Evolutionary conservation across 2,329 filamentous ascomycete species (phyloP), one percentile per base, ranked within the genome.

Genomic region (Pseudogymnoascus sp.): DNA sequence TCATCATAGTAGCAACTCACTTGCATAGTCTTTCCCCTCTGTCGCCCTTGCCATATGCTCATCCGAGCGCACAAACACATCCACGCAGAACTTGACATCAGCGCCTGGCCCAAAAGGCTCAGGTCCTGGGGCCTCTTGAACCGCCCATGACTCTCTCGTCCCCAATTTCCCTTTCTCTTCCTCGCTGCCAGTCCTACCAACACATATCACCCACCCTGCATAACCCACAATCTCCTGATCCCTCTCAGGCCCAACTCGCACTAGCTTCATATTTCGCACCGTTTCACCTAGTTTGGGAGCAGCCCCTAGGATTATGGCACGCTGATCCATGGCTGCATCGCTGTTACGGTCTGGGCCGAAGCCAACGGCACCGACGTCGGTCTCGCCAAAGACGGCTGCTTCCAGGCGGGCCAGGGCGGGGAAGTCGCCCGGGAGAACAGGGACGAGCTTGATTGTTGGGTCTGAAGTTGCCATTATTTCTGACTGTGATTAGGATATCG

Each of bases 1-100:
- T 47, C 11, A 47, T 47, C 18, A 12, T 26, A n/a, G 23, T 7
- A 34, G 26, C 59, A 8, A 70, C 68, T 51, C 21, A 71, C 70
- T 72, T 29, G 66, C 64, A 67, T 66, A 71, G 39, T 64, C 63
- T 37, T 60, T 61, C 4, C 66, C 67, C 5, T 61, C 61, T 16
- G 65, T 67, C 40, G 62, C 66, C 4, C 21, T 18, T 36, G 57
- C 5, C 67, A 72, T 71, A 63, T 63, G 45, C 45, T 66, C 51
- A 69, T 72, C 70, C 1, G 62, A 67, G 8, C 18, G 51, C 2
- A 69, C 16, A 60, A 71, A 69, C 8, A 66, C 54, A 66, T 73
- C 70, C 29, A 66, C 63, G 47, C 66, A 71, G 54, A 73, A 67
- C 39, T 65, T 67, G 11, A 65, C 18, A 67, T 71, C 70, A 23